A percentile compares a stretch with the other conserved stretches of the same genome.
Conservation (phyloP, 225 moss, liverwort and hornwort genomes). For the Sphagnum contortum region DNA sequence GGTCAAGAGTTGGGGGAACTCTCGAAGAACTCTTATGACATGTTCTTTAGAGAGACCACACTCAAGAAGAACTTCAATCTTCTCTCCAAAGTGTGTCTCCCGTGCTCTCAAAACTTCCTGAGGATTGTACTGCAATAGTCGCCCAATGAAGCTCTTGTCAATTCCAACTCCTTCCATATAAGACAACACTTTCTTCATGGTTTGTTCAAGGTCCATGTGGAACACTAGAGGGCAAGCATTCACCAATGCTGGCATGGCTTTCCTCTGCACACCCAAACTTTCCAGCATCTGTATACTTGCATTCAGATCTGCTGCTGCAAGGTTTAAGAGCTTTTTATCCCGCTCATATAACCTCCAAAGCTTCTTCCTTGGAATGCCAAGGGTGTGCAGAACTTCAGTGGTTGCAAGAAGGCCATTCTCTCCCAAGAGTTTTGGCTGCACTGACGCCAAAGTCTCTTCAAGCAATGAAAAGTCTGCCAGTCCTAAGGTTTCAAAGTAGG, state of each 20-base stretch:
- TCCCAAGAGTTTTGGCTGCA: conserved; percentile 1
- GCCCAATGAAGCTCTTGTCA: conserved; percentile 8
- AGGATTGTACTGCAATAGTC: conserved; percentile 7
- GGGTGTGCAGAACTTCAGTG: conserved; percentile 5
- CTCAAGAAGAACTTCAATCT: conserved; percentile 7
- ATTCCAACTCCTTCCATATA: conserved; percentile 10
- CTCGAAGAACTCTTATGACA: conserved; percentile 5
- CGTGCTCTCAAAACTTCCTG: conserved; percentile 3
- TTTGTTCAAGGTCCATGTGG: conserved; percentile 7
- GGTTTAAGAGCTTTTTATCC: conserved; percentile 3
- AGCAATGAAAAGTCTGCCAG: not conserved
- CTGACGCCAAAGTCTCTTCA: not conserved
- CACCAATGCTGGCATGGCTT: conserved; percentile 6
- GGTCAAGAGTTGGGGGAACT: conserved; percentile 7
- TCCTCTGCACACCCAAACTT: conserved; percentile 6
- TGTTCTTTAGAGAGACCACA: conserved; percentile 8
- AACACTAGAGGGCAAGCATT: conserved; percentile 8
- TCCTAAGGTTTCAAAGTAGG: conserved; percentile 7
- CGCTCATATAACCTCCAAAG: conserved; percentile 6
- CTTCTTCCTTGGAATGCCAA: conserved; percentile 6
- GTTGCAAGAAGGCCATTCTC: conserved; percentile 10
- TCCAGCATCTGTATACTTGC: conserved; percentile 8
- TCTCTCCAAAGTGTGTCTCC: conserved; percentile 5
- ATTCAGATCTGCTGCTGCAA: conserved; percentile 1
- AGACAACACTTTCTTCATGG: conserved; percentile 3